Percentiles rank a stretch among this genome's conserved stretches.
These are phyloP conservation scores for Zostera marina DNA, from an alignment of 116 monocot species.

Conservation along the genomic window DNA sequence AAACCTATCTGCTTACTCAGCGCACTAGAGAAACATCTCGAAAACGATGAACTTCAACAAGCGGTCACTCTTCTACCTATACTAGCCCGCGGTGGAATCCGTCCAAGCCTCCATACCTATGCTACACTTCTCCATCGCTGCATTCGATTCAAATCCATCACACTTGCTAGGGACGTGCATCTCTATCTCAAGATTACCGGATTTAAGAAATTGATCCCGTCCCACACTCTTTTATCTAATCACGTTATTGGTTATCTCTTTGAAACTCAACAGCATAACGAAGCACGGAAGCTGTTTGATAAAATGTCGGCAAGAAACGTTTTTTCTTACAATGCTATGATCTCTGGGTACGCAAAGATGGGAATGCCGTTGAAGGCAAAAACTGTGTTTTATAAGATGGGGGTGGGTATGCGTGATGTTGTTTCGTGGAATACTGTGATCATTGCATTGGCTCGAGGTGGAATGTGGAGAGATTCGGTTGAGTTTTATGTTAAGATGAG, in stretches of 20 bases:
- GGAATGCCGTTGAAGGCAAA: constrained; percentile 24
- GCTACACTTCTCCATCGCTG: constrained; percentile 35
- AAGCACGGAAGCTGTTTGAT: constrained; percentile 29
- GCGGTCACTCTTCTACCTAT: constrained; percentile 42
- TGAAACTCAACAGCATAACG: constrained; percentile 14
- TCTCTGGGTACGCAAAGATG: constrained; percentile 36
- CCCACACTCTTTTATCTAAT: constrained; percentile 30
- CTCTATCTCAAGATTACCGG: constrained; percentile 39
- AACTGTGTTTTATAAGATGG: constrained; percentile 35
- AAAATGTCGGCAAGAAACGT: constrained; percentile 38
- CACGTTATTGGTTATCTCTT: constrained; percentile 30
- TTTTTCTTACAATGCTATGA: constrained; percentile 68
- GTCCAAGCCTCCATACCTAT: constrained; percentile 24
- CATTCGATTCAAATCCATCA: constrained; percentile 16
- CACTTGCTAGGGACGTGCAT: constrained; percentile 31
- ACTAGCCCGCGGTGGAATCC: constrained; percentile 41
- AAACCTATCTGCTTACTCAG: constrained; percentile 21
- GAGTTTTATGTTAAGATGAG: constrained; percentile 32
- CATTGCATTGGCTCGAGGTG: constrained; percentile 27
- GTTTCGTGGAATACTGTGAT: constrained; percentile 64
- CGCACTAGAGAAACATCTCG: constrained; percentile 19
- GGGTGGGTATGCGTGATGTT: constrained; percentile 34
- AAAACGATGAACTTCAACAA: constrained; percentile 13
- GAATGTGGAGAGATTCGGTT: constrained; percentile 15
- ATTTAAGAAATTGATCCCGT: constrained; percentile 18